These are phyloP conservation scores for Albizia julibrissin DNA, from an alignment of 306 rosid genomes.

Conservation along the genomic window DNA sequence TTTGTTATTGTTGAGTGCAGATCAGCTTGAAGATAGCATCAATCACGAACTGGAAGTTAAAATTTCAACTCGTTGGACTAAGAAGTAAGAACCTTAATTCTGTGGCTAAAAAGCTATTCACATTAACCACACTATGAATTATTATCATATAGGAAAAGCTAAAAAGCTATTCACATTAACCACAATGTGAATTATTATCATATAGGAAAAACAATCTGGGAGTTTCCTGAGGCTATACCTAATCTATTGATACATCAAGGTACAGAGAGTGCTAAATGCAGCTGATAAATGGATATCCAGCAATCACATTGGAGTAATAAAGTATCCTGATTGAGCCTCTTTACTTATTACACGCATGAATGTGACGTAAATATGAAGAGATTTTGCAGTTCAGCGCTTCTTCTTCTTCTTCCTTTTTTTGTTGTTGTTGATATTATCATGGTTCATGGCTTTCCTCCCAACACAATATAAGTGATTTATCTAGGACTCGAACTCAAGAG, in stretches of 20 bases:
- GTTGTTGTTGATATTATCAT: too few relatives aligned
- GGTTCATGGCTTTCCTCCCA: too few relatives aligned
- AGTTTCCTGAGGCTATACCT: neutral
- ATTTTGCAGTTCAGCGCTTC: constrained; percentile 8
- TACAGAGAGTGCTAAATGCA: neutral
- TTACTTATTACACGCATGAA: neutral
- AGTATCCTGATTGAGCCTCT: neutral
- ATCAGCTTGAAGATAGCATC: neutral
- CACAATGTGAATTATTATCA: neutral
- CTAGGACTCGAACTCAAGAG: too few relatives aligned
- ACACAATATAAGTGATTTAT: too few relatives aligned
- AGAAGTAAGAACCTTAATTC: neutral
- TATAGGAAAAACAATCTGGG: neutral
- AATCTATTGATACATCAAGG: neutral
- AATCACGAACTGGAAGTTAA: neutral
- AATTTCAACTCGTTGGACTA: constrained; percentile 5
- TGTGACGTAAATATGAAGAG: neutral
- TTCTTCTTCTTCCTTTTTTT: neutral
- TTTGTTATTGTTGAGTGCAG: too few relatives aligned
- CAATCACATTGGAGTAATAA: neutral
- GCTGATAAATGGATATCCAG: neutral
- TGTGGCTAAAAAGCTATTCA: neutral
- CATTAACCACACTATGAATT: neutral
- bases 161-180: neutral
- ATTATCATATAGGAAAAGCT: neutral